Evolutionary conservation across 768 basidiomycete species (phyloP).

Genomic region (Favolaschia claudopus): DNA sequence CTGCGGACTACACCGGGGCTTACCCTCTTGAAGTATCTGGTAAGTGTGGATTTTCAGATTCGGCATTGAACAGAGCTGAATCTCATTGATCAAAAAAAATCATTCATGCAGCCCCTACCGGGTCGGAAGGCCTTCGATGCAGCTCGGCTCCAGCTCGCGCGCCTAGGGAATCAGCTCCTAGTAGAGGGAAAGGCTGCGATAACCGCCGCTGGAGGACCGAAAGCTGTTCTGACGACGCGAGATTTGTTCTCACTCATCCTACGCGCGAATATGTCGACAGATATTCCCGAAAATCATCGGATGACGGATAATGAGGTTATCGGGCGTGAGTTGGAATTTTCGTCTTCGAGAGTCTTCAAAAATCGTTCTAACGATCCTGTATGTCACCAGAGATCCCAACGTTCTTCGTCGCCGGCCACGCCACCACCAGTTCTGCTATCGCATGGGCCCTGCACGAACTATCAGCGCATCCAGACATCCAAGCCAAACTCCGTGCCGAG

Average conservation of each 20-base stretch:
- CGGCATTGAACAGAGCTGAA: too few species aligned
- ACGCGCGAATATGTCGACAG: conserved; percentile 56
- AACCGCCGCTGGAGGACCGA: conserved; percentile 5
- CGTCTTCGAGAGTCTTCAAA: too few species aligned
- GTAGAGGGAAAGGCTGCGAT: not conserved
- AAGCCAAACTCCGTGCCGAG: conserved; percentile 54
- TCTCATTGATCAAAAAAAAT: too few species aligned
- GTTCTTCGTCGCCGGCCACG: conserved; percentile 18
- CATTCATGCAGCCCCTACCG: not conserved
- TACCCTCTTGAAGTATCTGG: not conserved
- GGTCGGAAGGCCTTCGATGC: not conserved
- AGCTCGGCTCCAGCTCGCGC: not conserved
- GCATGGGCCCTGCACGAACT: conserved; percentile 55
- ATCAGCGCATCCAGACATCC: conserved; percentile 42
- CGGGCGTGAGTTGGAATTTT: conserved; percentile 50
- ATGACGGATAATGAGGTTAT: conserved; percentile 57
- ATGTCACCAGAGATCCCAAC: conserved; percentile 10
- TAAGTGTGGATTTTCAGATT: too few species aligned
- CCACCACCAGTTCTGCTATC: conserved; percentile 24
- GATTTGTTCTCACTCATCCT: conserved; percentile 58
- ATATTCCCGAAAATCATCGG: conserved; percentile 48
- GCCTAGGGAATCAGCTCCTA: not conserved
- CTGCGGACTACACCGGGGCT: not conserved
- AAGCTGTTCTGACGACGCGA: conserved; percentile 39
- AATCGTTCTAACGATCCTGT: conserved; percentile 26